Percentiles rank a stretch among this genome's conserved stretches.
phyloP scores from a whole-genome alignment of 176 grass and related monocot genomes.

The Eremochloa ophiuroides region DNA sequence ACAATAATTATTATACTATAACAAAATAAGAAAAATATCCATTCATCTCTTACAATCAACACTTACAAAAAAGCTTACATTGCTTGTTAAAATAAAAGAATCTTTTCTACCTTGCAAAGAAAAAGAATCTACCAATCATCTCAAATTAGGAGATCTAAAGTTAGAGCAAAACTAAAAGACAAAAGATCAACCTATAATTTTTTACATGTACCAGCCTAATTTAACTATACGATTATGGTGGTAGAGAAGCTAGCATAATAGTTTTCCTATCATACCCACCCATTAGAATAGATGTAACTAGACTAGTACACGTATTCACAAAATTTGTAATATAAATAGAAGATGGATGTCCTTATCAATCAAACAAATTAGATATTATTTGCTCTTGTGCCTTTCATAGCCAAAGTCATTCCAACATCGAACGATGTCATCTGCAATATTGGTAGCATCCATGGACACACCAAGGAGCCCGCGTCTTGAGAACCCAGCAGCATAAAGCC shows the following conservation, averaged over 20 bases:
- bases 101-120: slow-evolving; percentile 9
- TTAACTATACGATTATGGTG: neutral
- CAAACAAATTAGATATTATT: neutral
- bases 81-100: slow-evolving; percentile 6
- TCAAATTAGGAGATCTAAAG: slow-evolving; percentile 7
- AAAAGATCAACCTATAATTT: neutral
- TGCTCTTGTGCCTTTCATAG: neutral
- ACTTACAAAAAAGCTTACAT: slow-evolving; percentile 23
- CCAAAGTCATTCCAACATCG: slow-evolving; percentile 22
- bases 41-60: slow-evolving; percentile 14
- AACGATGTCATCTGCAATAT: slow-evolving; percentile 55
- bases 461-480: slow-evolving; percentile 65
- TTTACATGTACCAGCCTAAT: slow-evolving; percentile 35
- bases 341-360: neutral
- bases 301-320: slow-evolving; percentile 25
- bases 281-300: neutral
- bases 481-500: slow-evolving; percentile 81
- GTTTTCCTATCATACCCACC: slow-evolving; percentile 2
- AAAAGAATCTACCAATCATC: neutral
- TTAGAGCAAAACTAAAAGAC: slow-evolving; percentile 36
- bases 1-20: neutral
- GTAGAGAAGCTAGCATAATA: neutral
- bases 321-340: slow-evolving; percentile 19
- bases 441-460: slow-evolving; percentile 61
- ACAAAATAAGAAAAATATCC: neutral